Evolutionary conservation across 2,329 filamentous ascomycete species (phyloP).

Genomic region (Phialemoniopsis sp.): DNA sequence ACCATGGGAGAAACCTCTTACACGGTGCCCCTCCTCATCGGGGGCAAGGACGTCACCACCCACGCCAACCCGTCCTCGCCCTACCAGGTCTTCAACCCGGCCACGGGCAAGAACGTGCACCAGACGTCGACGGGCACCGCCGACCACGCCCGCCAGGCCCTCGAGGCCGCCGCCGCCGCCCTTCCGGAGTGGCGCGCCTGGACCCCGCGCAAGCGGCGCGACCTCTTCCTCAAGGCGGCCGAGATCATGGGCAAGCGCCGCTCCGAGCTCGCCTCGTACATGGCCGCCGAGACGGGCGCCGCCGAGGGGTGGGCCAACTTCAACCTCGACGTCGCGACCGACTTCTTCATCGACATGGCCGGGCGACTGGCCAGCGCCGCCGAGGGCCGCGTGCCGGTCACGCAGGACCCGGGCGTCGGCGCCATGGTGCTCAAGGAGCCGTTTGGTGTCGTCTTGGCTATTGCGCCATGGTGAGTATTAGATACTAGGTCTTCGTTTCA

Average conservation of each 20-base stretch:
- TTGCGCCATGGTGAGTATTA: conserved; percentile 69
- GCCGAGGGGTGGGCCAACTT: conserved; percentile 32
- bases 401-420: conserved; percentile 39
- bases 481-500: neutral
- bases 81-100: conserved; percentile 21
- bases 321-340: conserved; percentile 29
- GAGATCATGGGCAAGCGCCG: conserved; percentile 56
- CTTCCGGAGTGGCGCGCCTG: conserved; percentile 66
- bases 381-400: conserved; percentile 4
- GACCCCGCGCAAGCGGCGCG: conserved; percentile 56
- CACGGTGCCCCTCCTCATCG: conserved; percentile 25
- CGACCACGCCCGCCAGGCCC: conserved; percentile 20
- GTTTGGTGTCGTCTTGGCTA: conserved; percentile 72
- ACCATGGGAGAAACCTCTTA: conserved; percentile 6
- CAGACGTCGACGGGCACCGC: conserved; percentile 15
- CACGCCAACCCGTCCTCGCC: conserved; percentile 6
- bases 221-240: conserved; percentile 67
- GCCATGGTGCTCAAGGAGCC: conserved; percentile 72
- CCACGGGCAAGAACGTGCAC: conserved; percentile 20
- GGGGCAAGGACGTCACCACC: conserved; percentile 18
- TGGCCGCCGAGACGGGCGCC: conserved; percentile 45
- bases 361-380: conserved; percentile 25
- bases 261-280: conserved; percentile 57
- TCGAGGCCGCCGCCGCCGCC: conserved; percentile 54
- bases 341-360: conserved; percentile 36